Base-by-base conservation (phyloP, 2,329 filamentous ascomycete species). In the Pseudopyricularia cyperi region DNA sequence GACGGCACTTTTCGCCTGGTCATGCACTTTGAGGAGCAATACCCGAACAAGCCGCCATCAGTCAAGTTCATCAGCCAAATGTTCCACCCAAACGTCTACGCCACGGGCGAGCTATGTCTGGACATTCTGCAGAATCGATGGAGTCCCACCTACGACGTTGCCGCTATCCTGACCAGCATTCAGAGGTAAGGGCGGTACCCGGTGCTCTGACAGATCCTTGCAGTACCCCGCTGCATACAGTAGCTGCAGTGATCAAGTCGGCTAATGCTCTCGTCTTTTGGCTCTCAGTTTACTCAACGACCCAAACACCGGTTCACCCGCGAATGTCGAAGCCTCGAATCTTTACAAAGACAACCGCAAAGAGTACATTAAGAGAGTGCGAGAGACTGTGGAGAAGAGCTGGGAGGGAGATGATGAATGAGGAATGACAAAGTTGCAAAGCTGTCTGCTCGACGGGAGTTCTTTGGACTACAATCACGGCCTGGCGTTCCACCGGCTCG, bases 21-120 rank as follows among this genome's bases (percentile, higher is more conserved):
- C 50, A 97, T 98, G 91, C 89, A 96, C 65, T 98, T 98, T 61
- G 93, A 97, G 66, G 93, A 98, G 68, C 90, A 95, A 63, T 98
- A 98, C 62, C 93, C 93, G 30, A 98, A 97, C 72, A 97, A 97
- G 68, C 93, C 93, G 5, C 93, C 93, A 0, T 87, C 89, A 33
- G 93, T 97, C 71, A 97, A 97, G 66, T 98, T 98, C 67, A 95
- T 98, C 66, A 95, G 88, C 68, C 83, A 93, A 67, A 98, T 98
- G 93, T 98, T 98, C 69, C 93, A 98, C 62, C 93, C 93, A 17
- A 98, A 98, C 64, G 93, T 98, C 53, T 98, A 98, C 66, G 90
- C 87, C 51, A 97, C 90, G 0, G 93, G 93, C 55, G 93, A 98
- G 72, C 77, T 98, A 50, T 98, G 93, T 65, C 72, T 98, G 58